Evolutionary conservation across 257 asterid species (phyloP), one percentile per base, ranked within the genome.

Genomic region (Cruciata laevipes): DNA sequence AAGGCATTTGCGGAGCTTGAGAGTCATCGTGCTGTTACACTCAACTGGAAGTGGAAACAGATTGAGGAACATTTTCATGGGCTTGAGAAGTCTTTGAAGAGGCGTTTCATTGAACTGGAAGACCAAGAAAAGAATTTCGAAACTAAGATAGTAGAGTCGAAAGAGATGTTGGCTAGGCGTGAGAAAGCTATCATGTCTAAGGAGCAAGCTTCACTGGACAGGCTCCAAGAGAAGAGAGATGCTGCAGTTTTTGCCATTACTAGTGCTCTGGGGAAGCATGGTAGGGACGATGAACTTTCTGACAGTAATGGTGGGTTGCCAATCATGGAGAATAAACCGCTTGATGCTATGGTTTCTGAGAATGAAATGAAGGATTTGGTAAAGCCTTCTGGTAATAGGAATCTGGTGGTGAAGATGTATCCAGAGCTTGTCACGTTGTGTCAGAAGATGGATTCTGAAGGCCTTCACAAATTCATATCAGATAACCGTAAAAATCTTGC

Each of bases 1-100:
- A 88, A 90, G 76, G 98, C 97, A 73, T 93, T 93, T 69, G 95
- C 98, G 12, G 98, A 93, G 74, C 96, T 90, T 57, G 98, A 90
- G 76, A 88, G 95, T 76, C 97, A 93, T 74, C 90, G 97, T 38
- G 91, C 97, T 18, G 40, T 93, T 24, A 85, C 96, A 64, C 95
- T 93, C 70, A 88, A 86, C 79, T 61, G 91, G 90, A 88, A 90
- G 79, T 93, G 98, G 97, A 81, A 90, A 70, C 98, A 93, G 78
- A 93, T 93, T 37, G 98, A 93, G 75, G 98, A 93, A 79, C 98
- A 93, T 75, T 88, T 93, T 75, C 68, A 84, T 21, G 98, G 98
- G 59, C 97, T 93, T 77, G 96, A 93, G 77, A 90, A 90, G 81
- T 93, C 96, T 40, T 68, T 93, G 76, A 93, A 93, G 84, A 86